Evolutionary conservation across 306 rosid species (phyloP).

Genomic region (Malus sylvestris): DNA sequence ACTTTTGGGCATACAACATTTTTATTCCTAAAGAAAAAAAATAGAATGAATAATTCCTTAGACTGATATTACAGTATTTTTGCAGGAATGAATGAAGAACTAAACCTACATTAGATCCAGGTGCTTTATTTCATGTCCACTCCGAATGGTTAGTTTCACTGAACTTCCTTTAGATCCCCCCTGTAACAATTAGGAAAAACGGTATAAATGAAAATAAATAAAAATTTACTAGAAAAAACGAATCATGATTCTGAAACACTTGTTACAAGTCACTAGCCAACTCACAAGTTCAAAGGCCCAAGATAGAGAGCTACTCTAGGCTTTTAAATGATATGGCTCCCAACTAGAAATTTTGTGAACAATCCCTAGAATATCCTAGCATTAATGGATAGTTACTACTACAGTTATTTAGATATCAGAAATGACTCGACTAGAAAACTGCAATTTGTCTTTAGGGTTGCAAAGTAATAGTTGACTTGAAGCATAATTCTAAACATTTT

Average conservation of each 20-base stretch:
- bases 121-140: slow-evolving; percentile 66
- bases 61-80: neutral
- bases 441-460: too few species aligned
- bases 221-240: too few species aligned
- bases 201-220: neutral
- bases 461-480: neutral
- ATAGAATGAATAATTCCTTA: neutral
- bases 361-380: neutral
- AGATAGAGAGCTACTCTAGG: neutral
- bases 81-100: neutral
- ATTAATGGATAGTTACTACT: neutral
- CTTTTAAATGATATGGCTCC: neutral
- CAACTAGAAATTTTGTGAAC: neutral
- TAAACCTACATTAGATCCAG: slow-evolving; percentile 51
- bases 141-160: slow-evolving; percentile 69
- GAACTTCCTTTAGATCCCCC: slow-evolving; percentile 85
- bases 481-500: neutral
- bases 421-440: neutral
- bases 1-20: neutral
- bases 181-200: slow-evolving; percentile 39
- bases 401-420: neutral
- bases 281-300: neutral
- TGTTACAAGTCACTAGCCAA: neutral
- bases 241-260: neutral
- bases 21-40: neutral